Conservation (phyloP, 2,329 filamentous ascomycete genomes). For the Talaromyces sp. region DNA sequence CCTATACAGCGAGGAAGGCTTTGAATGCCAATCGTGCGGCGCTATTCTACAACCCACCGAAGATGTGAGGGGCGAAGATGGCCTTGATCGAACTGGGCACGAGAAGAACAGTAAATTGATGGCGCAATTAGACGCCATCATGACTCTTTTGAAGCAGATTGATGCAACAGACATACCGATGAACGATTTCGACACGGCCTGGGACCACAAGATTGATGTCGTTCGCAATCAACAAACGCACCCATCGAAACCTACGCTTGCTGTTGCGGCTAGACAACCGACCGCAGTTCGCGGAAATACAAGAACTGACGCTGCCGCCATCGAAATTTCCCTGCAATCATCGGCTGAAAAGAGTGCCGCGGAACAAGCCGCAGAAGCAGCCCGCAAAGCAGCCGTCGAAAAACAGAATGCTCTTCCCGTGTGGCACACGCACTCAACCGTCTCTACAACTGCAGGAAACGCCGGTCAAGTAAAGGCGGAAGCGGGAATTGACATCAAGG, state of each 20-base stretch:
- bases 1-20: conserved; percentile 60
- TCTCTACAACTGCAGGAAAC: conserved; percentile 26
- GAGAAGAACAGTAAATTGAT: conserved; percentile 46
- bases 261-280: conserved; percentile 33
- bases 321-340: conserved; percentile 46
- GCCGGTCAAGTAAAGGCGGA: conserved; percentile 25
- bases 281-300: conserved; percentile 35
- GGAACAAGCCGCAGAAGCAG: conserved; percentile 42
- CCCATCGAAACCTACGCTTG: conserved; percentile 35
- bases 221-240: conserved; percentile 37
- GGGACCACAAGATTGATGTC: conserved; percentile 44
- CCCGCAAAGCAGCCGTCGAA: conserved; percentile 43
- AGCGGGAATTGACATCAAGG: conserved; percentile 27
- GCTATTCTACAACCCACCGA: conserved; percentile 39
- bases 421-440: conserved; percentile 49
- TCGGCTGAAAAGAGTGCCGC: conserved; percentile 44
- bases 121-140: conserved; percentile 41
- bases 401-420: conserved; percentile 48
- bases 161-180: conserved; percentile 42
- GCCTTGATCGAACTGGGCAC: conserved; percentile 41
- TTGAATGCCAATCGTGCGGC: conserved; percentile 76
- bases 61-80: conserved; percentile 38
- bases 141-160: conserved; percentile 43
- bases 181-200: conserved; percentile 45
- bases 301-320: conserved; percentile 38